Evolutionary conservation across 2,329 filamentous ascomycete genomes (phyloP), one percentile per base, ranked within the genome.

Genomic region (Aspergillus ruber): DNA sequence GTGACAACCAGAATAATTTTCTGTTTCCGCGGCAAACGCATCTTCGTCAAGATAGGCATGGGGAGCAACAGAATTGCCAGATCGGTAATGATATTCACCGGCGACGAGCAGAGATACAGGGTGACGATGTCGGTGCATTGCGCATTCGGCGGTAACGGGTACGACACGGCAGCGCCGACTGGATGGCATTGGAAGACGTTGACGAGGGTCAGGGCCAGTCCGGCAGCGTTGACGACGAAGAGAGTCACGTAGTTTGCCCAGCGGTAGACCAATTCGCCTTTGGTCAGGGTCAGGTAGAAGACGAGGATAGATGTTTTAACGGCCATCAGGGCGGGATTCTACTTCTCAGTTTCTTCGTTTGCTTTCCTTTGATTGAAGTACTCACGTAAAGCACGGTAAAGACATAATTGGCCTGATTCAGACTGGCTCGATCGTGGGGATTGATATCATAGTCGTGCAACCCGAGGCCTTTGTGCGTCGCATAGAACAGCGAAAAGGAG

Each of bases 241-340:
- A 96, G 73, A 0, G 87, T 89, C 4, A 78, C 74, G 74, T 90
- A 90, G n/a, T 88, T 93, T n/a, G 84, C 83, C 68, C 85, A 81
- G 50, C 86, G 82, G 55, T 95, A 84, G 43, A 90, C 75, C 53
- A 82, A 81, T 56, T 94, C 83, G 50, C 88, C 86, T 58, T 84
- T 85, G 21, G 88, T 87, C 42, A 96, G 76, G 36, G 85, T 84
- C 43, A 96, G 76, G 69, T 94, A 96, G 68, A 96, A 96, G 45
- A 93, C 78, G 49, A 96, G 76, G 58, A 96, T 88, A n/a, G 89
- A 94, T 0, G 88, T 90, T 70, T 96, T 96, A 44, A 88, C 89
- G 2, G 86, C 83, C 88, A 95, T 94, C 47, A 95, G 75, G 3
- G 88, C 85, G 10, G 90, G 90, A 62, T 95, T 94, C 83, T 90